Evolutionary conservation across 164 flowering plant genomes (phyloP).

Genomic region (Liriodendron chinense): DNA sequence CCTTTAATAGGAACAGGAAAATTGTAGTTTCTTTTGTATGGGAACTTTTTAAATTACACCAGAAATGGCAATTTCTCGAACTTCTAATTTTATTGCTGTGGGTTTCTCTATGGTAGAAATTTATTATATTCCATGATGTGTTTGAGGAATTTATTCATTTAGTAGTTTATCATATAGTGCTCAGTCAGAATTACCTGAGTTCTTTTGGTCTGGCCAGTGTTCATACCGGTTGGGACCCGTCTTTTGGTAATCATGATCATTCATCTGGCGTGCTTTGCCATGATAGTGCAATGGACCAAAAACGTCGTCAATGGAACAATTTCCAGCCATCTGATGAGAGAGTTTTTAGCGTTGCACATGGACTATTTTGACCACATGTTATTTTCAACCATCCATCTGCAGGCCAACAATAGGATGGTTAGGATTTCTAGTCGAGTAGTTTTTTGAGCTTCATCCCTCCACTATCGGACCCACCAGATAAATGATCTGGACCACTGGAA

Average conservation of each 20-base stretch:
- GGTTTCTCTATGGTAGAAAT: not conserved
- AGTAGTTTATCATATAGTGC: not conserved
- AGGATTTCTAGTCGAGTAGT: not conserved
- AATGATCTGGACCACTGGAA: not conserved
- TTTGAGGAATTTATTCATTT: not conserved
- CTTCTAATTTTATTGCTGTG: too few species aligned
- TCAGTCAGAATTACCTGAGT: not conserved
- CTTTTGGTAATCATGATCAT: too few species aligned
- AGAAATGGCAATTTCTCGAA: too few species aligned
- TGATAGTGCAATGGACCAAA: not conserved
- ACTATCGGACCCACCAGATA: not conserved
- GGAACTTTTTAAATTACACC: too few species aligned
- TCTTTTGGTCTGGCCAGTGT: too few species aligned
- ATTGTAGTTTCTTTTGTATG: too few species aligned
- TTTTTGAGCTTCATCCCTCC: not conserved
- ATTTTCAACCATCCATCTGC: not conserved
- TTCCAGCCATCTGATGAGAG: not conserved
- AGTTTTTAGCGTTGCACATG: not conserved
- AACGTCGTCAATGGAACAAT: not conserved
- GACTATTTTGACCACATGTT: not conserved
- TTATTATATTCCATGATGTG: not conserved
- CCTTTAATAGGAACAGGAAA: too few species aligned
- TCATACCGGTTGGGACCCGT: too few species aligned
- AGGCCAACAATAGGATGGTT: not conserved
- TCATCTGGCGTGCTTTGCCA: too few species aligned